Base-by-base conservation (phyloP, 2,329 filamentous ascomycete species). In the Tolypocladium ovalisporum region DNA sequence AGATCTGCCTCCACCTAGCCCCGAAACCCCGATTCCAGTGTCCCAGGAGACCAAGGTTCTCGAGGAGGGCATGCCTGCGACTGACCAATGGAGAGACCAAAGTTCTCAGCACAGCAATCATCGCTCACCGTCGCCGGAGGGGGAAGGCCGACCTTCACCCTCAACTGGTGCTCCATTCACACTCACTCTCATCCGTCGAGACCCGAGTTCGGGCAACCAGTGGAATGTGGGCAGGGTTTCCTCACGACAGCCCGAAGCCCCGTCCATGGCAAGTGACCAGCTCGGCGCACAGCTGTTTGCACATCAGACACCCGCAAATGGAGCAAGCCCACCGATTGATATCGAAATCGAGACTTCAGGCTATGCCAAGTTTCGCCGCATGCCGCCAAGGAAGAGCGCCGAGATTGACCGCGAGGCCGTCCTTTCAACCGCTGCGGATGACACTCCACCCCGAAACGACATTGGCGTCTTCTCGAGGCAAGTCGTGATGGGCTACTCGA, bases 221-320 rank as follows among this genome's bases (percentile, higher is more conserved):
- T 90, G 87, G 87, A 91, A 91, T 65, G 79, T 91, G 15, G 88
- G 85, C 27, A 84, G 78, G 56, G 79, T 90, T 54, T 79, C 78
- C 2, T 83, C 80, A 0, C 77, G 77, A 58, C 78, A 82, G 60
- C 68, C 76, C 17, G 76, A 80, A 51, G 57, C 56, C 22, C 63
- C 65, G 12, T 63, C 65, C 1, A 66, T 64, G 7, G 62, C 60
- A 13, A 61, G 59, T 9, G 63, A 59, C 34, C 64, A 59, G 54
- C 62, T 32, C 3, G 52, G 65, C 58, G 58, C 64, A 51, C 60
- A 63, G 15, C 55, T 67, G 5, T 52, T 52, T 9, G 29, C 47
- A 2, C 55, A n/a, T 58, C 52, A 57, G 59, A 56, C 29, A 62
- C 34, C 53, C 27, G 57, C 35, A 52, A 15, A 56, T 15, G 34